Base-by-base conservation (phyloP, 2,329 filamentous ascomycete species). In the Sodiomyces alkalinus region DNA sequence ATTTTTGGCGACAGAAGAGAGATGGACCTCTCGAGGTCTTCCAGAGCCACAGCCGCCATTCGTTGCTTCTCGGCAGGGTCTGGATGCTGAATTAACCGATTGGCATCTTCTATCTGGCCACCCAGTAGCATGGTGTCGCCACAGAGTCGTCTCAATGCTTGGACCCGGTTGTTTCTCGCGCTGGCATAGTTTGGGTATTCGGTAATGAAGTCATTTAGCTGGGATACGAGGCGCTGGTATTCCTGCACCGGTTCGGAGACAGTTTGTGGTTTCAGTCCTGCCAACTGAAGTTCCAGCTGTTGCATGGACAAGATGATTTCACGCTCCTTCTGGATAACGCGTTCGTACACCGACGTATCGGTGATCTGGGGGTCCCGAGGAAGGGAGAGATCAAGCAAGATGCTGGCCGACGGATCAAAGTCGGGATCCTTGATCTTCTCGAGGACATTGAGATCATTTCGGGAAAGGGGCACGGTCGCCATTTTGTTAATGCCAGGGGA, bases 111-210 rank as follows among this genome's bases (percentile, higher is more conserved):
- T 0, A 45, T 43, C 10, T 51, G 52, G 15, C 52, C 45, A 15
- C 47, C 40, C 19, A 72, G 47, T 14, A 76, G 50, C 43, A 74
- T 57, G 3, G 56, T 52, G 42, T 79, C 73, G 8, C 74, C 74
- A 36, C 76, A 72, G 31, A 73, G 51, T 26, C 75, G 57, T 14
- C 76, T 56, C 17, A 66, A 41, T 7, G 75, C 62, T 47, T 86
- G 80, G 3, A 75, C 80, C 27, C 79, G 64, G 49, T 87, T 86
- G 46, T 83, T 79, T 33, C 71, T 66, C 5, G 73, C 76, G 37
- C 75, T 80, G 14, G 79, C 77, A 48, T 86, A 86, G 18, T 55
- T 50, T 3, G 79, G 75, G 29, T 70, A 47, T 15, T 64, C 50
- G 3, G 55, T 42, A 22, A 83, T 66, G 18, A 83, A 56, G 3